Base-by-base conservation (phyloP, 306 rosid genomes). In the Dryas drummondii region DNA sequence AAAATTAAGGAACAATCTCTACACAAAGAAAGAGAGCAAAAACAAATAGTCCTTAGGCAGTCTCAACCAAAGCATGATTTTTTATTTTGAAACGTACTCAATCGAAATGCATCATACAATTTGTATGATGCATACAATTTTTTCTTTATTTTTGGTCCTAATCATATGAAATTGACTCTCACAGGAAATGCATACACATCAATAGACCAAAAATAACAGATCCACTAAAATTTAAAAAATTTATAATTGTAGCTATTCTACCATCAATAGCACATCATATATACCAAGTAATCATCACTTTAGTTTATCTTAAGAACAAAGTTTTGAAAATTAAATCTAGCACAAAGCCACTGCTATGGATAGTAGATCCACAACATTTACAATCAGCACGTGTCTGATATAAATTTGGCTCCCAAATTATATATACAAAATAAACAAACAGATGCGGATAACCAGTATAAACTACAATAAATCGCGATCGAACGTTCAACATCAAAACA, bases 321-420 rank as follows among this genome's bases (percentile, higher is more conserved):
- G 22, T 22, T 22, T 56, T 14, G 4, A 14, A 66, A 55, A 57
- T 44, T 22, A 19, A 45, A 56, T 26, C 66, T 22, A 47, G 8
- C 7, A 46, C 66, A 5, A 22, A 2, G 9, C 67, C 7, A 46
- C 66, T 19, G 15, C 42, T 27, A 58, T 0, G 41, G 7, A 19
- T 16, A 57, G 9, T 9, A 73, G 68, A 59, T 73, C 77, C 77
- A 73, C 58, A 59, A 46, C 50, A 72, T 57, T 15, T 8, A 27
- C 55, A 57, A 26, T 26, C 16, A 4, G 5, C 46, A 72, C 15
- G 1, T 44, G 0, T 32, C 50, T 1, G 68, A 63, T 48, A 49
- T 19, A 66, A 46, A 42, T 10, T 49, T 7, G 10, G 54, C 32
- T 7, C 37, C 62, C 16, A 51, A 37, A 11, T 4, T 10, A 8